Base-by-base conservation (phyloP, 306 rosid genomes). In the Fragaria vesca region DNA sequence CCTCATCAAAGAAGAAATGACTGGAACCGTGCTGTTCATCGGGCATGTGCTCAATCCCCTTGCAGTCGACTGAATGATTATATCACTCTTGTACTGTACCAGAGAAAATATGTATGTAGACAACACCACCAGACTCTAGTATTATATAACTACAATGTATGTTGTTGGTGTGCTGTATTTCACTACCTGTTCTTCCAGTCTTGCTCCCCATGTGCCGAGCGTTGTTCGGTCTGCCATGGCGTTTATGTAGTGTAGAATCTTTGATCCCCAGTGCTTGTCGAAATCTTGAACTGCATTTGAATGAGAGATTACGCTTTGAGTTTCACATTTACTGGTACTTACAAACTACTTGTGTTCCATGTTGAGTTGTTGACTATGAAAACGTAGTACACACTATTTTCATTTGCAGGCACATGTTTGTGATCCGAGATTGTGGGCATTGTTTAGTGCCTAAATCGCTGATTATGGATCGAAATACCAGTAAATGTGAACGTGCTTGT, bases 11-110 rank as follows among this genome's bases (percentile, higher is more conserved):
- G 98, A 92, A 78, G 87, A 92, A 74, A 12, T 76, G 80, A 88
- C 91, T 1, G 97, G 97, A 62, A 87, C 90, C 0, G 66, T 90
- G 51, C 79, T 94, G 80, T 94, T 92, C 77, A 80, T 79, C 24
- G 95, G 98, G 3, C 94, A 94, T 71, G 88, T 94, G 71, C 86
- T 87, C 21, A 82, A 94, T 82, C 97, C 98, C 75, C 91, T 88
- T 57, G 80, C 76, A 11, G 15, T 45, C 12, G 75, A 0, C 12
- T 86, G 82, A 90, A 48, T 28, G 6, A 9, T 38, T 28, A 72
- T 60, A 0, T 2, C 28, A 1, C 58, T 34, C 60, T 47, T 36
- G 34, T 20, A 18, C 24, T 50, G 70, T 36, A 17, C 70, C 10
- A 9, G 46, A 6, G 67, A 74, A 65, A 34, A 36, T 69, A 36